A percentile compares a stretch with the other conserved stretches of the same genome.
Conservation (phyloP, 2,329 filamentous ascomycete genomes). For the Malbranchea zuffiana region DNA sequence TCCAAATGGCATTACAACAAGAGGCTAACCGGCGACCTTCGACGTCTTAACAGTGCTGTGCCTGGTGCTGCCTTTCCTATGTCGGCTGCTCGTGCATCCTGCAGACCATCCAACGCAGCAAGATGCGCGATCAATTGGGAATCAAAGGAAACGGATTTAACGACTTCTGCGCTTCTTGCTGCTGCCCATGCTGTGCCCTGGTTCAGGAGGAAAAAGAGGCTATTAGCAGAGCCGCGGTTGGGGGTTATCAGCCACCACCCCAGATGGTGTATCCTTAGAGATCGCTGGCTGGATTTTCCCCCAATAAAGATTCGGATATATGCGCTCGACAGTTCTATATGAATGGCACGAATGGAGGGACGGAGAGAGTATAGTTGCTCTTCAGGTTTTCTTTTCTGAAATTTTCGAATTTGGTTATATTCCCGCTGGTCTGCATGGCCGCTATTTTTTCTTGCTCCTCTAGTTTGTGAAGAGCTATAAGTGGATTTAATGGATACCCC, state of each 20-base stretch:
- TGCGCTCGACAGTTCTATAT: too few species aligned
- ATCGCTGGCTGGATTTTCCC: too few species aligned
- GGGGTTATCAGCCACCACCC: constrained; percentile 20
- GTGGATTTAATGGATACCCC: too few species aligned
- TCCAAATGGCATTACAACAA: not conserved
- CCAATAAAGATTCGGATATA: too few species aligned
- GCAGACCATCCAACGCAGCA: constrained; percentile 43
- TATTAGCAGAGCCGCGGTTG: constrained; percentile 15
- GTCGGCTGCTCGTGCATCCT: constrained; percentile 31
- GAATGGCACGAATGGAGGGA: too few species aligned
- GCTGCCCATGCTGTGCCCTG: constrained; percentile 47
- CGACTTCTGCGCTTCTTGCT: constrained; percentile 46
- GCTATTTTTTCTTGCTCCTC: too few species aligned
- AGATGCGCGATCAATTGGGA: constrained; percentile 44
- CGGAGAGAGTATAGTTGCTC: too few species aligned
- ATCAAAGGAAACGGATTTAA: constrained; percentile 40
- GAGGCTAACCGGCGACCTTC: not conserved
- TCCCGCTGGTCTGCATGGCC: too few species aligned
- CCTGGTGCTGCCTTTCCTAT: constrained; percentile 23
- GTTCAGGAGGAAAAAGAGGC: constrained; percentile 51
- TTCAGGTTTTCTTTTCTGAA: too few species aligned
- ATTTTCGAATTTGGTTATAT: too few species aligned
- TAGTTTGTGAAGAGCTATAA: too few species aligned
- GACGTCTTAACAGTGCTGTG: constrained; percentile 27
- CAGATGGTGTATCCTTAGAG: constrained; percentile 17